Base-by-base conservation (phyloP, 768 basidiomycete genomes). In the Leucocoprinus sp. region DNA sequence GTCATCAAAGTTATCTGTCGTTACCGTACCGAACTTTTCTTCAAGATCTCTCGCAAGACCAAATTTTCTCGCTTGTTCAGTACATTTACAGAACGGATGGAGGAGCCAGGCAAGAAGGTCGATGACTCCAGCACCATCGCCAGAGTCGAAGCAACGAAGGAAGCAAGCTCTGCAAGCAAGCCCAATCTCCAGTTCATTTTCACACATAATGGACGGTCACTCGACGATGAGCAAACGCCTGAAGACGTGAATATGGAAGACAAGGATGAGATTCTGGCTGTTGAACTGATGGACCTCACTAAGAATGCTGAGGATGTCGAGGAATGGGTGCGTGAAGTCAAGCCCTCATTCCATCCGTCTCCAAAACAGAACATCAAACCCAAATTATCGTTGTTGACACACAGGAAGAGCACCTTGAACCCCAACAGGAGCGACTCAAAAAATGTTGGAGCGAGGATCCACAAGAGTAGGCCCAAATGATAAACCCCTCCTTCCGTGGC, bases 51-150 rank as follows among this genome's bases (percentile, higher is more conserved):
- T 7, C 83, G 90, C 60, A 91, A 91, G 65, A 89, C 86, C 21
- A 91, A 89, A 59, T 70, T 93, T 26, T 80, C 82, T 45, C 75
- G 84, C 45, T 70, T 92, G 45, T 89, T 92, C 62, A 83, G 80
- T 55, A 84, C 88, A 23, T 92, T 89, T 88, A 88, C 86, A 21
- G 85, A 86, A 41, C 74, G 89, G 51, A 93, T 93, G 90, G 88
- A 89, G 59, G 51, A 66, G 67, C 8, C 64, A 61, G 57, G 72
- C 47, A 74, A 74, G 65, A 78, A 73, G 52, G 58, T 59, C 17
- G 63, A 60, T 44, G 55, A 54, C 8, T 61, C 52, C 37, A 50
- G 38, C 37, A 60, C 53, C 6, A 54, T 50, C 24, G 61, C 62
- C 5, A 64, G 64, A 50, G 58, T 67, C 55, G 80, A 78, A 53